Conservation (phyloP, 306 rosid species). For the Medicago ruthenica region DNA sequence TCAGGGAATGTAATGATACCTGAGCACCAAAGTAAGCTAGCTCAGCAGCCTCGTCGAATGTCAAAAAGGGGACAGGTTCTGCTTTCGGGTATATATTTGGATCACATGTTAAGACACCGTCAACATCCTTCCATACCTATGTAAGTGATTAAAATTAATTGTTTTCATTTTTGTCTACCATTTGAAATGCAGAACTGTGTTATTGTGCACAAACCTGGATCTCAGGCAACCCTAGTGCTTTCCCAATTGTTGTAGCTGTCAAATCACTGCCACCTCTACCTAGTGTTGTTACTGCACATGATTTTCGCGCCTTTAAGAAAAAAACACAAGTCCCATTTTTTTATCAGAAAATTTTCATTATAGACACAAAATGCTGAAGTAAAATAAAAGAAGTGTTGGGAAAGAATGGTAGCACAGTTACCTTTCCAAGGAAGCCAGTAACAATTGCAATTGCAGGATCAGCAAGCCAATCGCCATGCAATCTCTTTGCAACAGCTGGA, state of each 20-base stretch:
- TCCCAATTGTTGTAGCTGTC: constrained; percentile 97
- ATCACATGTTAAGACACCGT: constrained; percentile 95
- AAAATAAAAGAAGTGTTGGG: constrained; percentile 1
- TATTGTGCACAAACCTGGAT: constrained; percentile 69
- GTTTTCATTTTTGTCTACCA: constrained; percentile 14
- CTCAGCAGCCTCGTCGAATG: constrained; percentile 98
- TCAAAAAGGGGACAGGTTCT: constrained; percentile 86
- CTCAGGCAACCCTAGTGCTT: constrained; percentile 92
- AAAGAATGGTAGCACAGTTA: constrained; percentile 42
- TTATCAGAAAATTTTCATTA: constrained; percentile 17
- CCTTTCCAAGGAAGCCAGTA: constrained; percentile 98
- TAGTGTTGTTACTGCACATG: constrained; percentile 95
- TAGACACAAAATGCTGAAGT: constrained; percentile 19
- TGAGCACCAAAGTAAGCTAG: constrained; percentile 99
- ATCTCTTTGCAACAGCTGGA: constrained; percentile 91
- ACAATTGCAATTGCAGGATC: constrained; percentile 95
- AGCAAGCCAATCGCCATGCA: constrained; percentile 75
- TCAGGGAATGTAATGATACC: constrained; percentile 53
- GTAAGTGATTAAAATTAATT: constrained; percentile 39
- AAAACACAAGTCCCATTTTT: background rate
- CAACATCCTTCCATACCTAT: constrained; percentile 99
- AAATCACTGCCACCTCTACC: constrained; percentile 99
- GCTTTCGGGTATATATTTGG: constrained; percentile 79
- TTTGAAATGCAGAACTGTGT: background rate
- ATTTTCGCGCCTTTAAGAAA: constrained; percentile 80